These are phyloP conservation scores for Crithidia expoeki DNA, from an alignment of 208 protist genomes.

Conservation along the genomic window DNA sequence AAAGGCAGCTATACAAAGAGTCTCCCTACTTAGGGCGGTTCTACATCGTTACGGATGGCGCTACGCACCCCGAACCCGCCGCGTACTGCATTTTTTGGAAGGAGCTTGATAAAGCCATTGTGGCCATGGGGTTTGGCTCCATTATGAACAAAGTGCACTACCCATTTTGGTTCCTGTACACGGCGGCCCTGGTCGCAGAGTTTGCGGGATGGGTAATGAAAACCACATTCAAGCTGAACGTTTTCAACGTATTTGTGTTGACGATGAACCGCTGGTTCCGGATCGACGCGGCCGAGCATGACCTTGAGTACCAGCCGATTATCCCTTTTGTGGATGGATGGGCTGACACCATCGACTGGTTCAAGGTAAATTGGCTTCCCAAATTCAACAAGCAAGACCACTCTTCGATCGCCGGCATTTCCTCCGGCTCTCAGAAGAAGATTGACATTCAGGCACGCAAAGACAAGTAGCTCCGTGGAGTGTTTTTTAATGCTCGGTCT, in stretches of 20 bases:
- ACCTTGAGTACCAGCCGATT: slow-evolving; percentile 88
- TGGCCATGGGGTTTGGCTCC: slow-evolving; percentile 88
- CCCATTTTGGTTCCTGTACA: slow-evolving; percentile 90
- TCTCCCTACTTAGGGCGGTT: slow-evolving; percentile 94
- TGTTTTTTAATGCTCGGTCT: neutral
- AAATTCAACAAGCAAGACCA: slow-evolving; percentile 73
- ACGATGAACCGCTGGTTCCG: slow-evolving; percentile 96
- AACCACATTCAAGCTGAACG: slow-evolving; percentile 91
- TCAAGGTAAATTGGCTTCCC: slow-evolving; percentile 89
- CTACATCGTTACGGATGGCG: slow-evolving; percentile 95
- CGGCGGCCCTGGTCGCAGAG: slow-evolving; percentile 80
- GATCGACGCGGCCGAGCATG: slow-evolving; percentile 87
- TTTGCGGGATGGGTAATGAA: slow-evolving; percentile 74
- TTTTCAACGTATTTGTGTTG: slow-evolving; percentile 94
- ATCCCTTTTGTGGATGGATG: slow-evolving; percentile 90
- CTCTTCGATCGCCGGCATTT: slow-evolving; percentile 74
- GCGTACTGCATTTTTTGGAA: slow-evolving; percentile 94
- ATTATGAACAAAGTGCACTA: slow-evolving; percentile 85
- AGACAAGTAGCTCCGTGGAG: slow-evolving; percentile 7
- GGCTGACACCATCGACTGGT: slow-evolving; percentile 90
- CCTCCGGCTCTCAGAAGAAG: slow-evolving; percentile 82
- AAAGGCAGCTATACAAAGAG: slow-evolving; percentile 87
- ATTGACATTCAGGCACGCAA: slow-evolving; percentile 87
- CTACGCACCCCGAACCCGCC: slow-evolving; percentile 88
- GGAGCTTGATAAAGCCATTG: slow-evolving; percentile 90